These are phyloP conservation scores for Colletotrichum trifolii DNA, from an alignment of 2,329 filamentous ascomycete species.

Conservation along the genomic window DNA sequence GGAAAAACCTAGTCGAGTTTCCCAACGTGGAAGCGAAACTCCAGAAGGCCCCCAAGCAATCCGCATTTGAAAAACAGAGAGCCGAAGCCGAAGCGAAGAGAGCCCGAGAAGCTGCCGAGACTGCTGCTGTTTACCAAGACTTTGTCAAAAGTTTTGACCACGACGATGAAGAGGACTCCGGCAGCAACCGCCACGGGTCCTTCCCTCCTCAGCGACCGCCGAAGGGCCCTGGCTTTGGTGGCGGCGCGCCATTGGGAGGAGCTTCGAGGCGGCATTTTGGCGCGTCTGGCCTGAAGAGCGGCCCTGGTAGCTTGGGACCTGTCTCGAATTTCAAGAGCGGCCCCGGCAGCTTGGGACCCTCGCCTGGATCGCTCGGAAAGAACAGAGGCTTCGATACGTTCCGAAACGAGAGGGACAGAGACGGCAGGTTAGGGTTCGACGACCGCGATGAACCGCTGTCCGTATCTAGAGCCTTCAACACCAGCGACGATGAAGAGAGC, in stretches of 20 bases:
- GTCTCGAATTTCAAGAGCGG: constrained; percentile 66
- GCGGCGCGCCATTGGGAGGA: constrained; percentile 40
- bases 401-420: constrained; percentile 47
- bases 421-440: constrained; percentile 51
- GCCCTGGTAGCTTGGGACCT: constrained; percentile 71
- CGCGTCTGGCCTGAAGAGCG: constrained; percentile 66
- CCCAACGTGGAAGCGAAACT: constrained; percentile 82
- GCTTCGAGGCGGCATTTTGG: constrained; percentile 73
- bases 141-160: constrained; percentile 84
- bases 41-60: constrained; percentile 83
- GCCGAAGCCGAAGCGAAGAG: constrained; percentile 91
- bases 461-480: constrained; percentile 78
- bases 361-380: constrained; percentile 60
- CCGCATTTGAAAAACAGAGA: constrained; percentile 87
- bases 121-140: constrained; percentile 85
- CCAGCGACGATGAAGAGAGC: constrained; percentile 69
- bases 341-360: constrained; percentile 70
- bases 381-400: constrained; percentile 65
- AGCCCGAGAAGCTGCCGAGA: constrained; percentile 85
- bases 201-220: constrained; percentile 19
- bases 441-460: constrained; percentile 61
- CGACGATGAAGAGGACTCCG: constrained; percentile 63
- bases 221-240: constrained; percentile 41
- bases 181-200: constrained; percentile 35
- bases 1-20: constrained; percentile 66